These are phyloP conservation scores for Termitomyces sp. DNA, from an alignment of 768 basidiomycete genomes.

Conservation along the genomic window DNA sequence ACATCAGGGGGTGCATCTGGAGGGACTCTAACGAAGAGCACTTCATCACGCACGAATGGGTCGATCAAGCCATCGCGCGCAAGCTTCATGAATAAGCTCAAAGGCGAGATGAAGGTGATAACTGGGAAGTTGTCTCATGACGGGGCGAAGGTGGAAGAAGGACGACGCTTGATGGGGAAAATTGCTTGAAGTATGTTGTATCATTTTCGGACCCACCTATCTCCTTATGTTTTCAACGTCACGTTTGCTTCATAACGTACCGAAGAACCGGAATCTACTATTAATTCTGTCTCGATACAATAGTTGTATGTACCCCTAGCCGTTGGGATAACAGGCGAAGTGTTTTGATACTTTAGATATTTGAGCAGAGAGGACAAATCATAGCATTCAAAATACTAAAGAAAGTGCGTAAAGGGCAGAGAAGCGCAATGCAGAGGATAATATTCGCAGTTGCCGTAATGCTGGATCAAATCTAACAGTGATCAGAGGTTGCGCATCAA, in stretches of 20 bases:
- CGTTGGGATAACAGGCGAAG: too few relatives aligned
- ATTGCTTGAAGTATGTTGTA: neutral
- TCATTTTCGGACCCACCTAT: neutral
- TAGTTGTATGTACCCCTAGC: too few relatives aligned
- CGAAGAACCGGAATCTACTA: neutral
- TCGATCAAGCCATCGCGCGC: conserved; percentile 3
- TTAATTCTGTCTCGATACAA: neutral
- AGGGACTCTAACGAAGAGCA: neutral
- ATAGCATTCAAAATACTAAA: too few relatives aligned
- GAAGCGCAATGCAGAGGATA: too few relatives aligned
- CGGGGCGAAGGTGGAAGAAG: conserved; percentile 35
- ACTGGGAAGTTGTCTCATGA: conserved; percentile 34
- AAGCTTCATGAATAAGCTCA: conserved; percentile 33
- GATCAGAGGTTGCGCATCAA: too few relatives aligned
- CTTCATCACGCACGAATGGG: neutral
- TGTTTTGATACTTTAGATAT: neutral
- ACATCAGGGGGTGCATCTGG: neutral
- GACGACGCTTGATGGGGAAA: conserved; percentile 32
- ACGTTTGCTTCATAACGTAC: neutral
- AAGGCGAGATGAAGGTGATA: conserved; percentile 38
- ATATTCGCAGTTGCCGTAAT: neutral
- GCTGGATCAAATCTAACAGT: too few relatives aligned
- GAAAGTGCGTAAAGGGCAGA: too few relatives aligned
- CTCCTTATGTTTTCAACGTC: neutral
- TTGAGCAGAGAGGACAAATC: neutral